Evolutionary conservation across 768 basidiomycete species (phyloP).

Genomic region (Candolleomyces efflorescens): DNA sequence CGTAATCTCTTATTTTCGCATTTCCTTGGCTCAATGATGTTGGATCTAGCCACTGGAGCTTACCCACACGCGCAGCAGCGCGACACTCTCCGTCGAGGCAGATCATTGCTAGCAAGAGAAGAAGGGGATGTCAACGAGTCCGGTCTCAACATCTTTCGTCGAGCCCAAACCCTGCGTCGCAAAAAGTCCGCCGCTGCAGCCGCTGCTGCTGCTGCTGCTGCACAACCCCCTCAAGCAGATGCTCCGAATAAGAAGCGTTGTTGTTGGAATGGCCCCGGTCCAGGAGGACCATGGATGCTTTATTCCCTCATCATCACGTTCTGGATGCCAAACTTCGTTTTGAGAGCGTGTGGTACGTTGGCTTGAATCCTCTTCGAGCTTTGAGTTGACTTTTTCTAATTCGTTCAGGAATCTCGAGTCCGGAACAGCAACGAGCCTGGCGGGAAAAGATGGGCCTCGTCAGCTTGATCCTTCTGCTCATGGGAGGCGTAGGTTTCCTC

Average conservation of each 20-base stretch:
- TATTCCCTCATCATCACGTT: conserved; percentile 86
- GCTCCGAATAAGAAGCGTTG: conserved; percentile 37
- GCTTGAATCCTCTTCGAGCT: not conserved
- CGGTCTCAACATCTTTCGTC: conserved; percentile 88
- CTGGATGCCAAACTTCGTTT: conserved; percentile 74
- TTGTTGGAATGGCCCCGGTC: conserved; percentile 80
- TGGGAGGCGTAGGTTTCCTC: conserved; percentile 94
- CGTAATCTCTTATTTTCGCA: conserved; percentile 29
- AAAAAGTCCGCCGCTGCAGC: conserved; percentile 44
- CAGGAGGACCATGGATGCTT: conserved; percentile 92
- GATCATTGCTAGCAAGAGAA: conserved; percentile 86
- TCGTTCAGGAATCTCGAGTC: conserved; percentile 71
- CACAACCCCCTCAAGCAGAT: conserved; percentile 27
- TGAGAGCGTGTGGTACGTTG: conserved; percentile 72
- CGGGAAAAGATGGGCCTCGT: conserved; percentile 97
- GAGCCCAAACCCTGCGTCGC: conserved; percentile 74
- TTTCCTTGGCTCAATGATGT: conserved; percentile 7
- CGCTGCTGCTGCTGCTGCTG: conserved; percentile 34
- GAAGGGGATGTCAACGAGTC: conserved; percentile 83
- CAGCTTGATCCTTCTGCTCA: conserved; percentile 70
- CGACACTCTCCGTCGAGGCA: conserved; percentile 70
- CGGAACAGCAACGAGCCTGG: conserved; percentile 96
- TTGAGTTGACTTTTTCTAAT: conserved; percentile 1
- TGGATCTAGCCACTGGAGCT: conserved; percentile 57
- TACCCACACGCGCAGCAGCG: conserved; percentile 38